Percentiles rank a stretch among this genome's conserved stretches.
Evolutionary conservation across 805 yeast species (phyloP).

Genomic region (Helenozyma baotianmanensis): DNA sequence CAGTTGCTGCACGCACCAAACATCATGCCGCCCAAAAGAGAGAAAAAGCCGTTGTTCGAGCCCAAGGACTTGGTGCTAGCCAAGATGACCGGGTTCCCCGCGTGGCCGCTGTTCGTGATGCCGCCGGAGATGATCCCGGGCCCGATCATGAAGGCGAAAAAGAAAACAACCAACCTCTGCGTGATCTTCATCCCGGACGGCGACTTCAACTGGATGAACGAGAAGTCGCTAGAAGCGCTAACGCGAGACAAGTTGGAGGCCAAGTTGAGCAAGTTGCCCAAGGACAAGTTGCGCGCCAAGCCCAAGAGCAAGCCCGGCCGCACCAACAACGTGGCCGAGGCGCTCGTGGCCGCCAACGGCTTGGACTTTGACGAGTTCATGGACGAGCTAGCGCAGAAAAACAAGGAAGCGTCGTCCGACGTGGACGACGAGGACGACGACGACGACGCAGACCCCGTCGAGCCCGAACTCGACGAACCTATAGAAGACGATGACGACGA

Average conservation of each 20-base stretch:
- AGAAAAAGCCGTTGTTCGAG: slow-evolving; percentile 16
- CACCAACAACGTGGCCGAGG: slow-evolving; percentile 31
- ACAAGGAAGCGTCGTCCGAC: slow-evolving; percentile 4
- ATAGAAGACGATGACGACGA: slow-evolving; percentile 21
- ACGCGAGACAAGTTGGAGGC: slow-evolving; percentile 26
- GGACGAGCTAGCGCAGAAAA: slow-evolving; percentile 20
- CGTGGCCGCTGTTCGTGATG: slow-evolving; percentile 49
- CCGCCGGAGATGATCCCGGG: slow-evolving; percentile 35
- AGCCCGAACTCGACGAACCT: slow-evolving; percentile 3
- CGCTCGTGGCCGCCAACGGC: slow-evolving; percentile 34
- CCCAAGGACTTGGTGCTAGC: slow-evolving; percentile 41
- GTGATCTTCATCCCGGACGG: slow-evolving; percentile 46
- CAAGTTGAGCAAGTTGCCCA: slow-evolving; percentile 25
- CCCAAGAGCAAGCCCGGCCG: slow-evolving; percentile 22
- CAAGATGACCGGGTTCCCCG: slow-evolving; percentile 41
- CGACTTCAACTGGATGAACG: slow-evolving; percentile 42
- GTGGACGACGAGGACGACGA: slow-evolving; percentile 7
- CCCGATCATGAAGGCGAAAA: slow-evolving; percentile 31
- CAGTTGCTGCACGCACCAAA: no score
- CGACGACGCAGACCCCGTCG: slow-evolving; percentile 3
- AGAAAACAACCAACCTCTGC: slow-evolving; percentile 33
- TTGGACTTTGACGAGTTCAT: slow-evolving; percentile 35
- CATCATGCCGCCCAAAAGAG: slow-evolving; percentile 32
- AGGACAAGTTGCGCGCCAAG: slow-evolving; percentile 18
- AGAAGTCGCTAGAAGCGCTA: slow-evolving; percentile 30